Base-by-base conservation (phyloP, 495 filamentous ascomycete genomes). In the Physcia stellaris region DNA sequence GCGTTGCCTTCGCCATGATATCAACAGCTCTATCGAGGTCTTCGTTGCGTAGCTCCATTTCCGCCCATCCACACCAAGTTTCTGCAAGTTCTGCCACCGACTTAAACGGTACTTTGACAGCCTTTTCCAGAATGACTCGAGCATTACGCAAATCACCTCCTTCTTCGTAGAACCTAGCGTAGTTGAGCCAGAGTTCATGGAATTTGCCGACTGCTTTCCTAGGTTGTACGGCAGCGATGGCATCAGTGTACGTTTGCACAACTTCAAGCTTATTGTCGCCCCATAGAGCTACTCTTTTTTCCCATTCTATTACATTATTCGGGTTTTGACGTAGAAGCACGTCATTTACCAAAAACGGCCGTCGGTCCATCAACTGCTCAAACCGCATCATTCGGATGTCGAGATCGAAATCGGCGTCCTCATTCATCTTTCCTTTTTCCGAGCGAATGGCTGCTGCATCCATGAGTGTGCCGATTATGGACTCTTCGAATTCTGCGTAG, bases 41-140 rank as follows among this genome's bases (percentile, higher is more conserved):
- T 50, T 99, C 86, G 43, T 81, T 82, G 19, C 92, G 80, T 20
- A 96, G 67, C 54, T 99, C 90, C 82, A 99, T 82, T 57, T 96
- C 88, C 9, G 90, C 87, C 86, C 86, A 96, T 62, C 94, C 86
- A 46, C 87, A 88, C 92, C 92, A 99, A 67, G 86, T 92, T 47
- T 96, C 90, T 29, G 92, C 92, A 24, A 96, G 71, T 56, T 99
- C 92, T 26, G 80, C 77, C 15, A 95, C 86, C 2, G 85, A 86
- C 50, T 92, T 94, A 67, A 87, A 96, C 4, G 86, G 87, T 0
- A 96, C 92, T 51, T 94, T 95, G 50, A 94, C 84, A 29, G 92
- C 90, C 59, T 96, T 96, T 54, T 95, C 90, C 68, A 95, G 79
- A 48, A 99, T 96, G 38, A 92, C 71, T 20, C 92, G 65, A 34